Base-by-base conservation (phyloP, 768 basidiomycete species). In the Sporobolomyces roseus region DNA sequence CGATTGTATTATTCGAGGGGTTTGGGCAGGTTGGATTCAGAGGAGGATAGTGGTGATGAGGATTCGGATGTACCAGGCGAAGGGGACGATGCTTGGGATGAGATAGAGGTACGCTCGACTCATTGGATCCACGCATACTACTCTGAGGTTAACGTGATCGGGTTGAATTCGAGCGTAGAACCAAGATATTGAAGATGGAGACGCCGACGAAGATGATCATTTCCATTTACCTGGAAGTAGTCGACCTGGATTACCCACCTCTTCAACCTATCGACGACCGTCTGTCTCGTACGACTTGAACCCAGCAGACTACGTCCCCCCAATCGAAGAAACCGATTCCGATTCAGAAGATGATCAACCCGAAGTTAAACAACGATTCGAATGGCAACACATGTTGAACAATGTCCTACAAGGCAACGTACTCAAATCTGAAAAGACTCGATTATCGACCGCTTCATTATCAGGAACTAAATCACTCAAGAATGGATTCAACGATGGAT, bases 341-440 rank as follows among this genome's bases (percentile, higher is more conserved):
- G 64, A 62, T 10, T 29, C n/a, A 21, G 64, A 63, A 23, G 69
- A 65, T 13, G 71, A 65, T 43, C 38, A 50, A 19, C 61, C 56
- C 25, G 70, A 73, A 29, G 56, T 55, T 30, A 84, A 85, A 48
- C 87, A 88, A 2, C 81, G 93, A 32, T 79, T 93, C 54, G 93
- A 96, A 79, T 98, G 96, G 96, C 92, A 93, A 79, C 88, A 88
- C 23, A 88, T 97, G 86, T 85, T 98, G 36, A 85, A 90, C 17
- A 94, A 93, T 35, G 94, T 98, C 30, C 83, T 99, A 52, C 85
- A 86, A 35, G 93, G 96, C 14, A 93, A 98, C 75, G 92, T 99
- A 16, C 85, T 99, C 71, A 91, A 88, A 77, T 89, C 91, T 1
- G 96, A 98, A 80, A 96, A 92, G 80, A 89, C 89, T 30, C 86